A percentile compares a stretch with the other conserved stretches of the same genome.
Evolutionary conservation across 768 basidiomycete genomes (phyloP).

Genomic region (Glaciozyma martinii): DNA sequence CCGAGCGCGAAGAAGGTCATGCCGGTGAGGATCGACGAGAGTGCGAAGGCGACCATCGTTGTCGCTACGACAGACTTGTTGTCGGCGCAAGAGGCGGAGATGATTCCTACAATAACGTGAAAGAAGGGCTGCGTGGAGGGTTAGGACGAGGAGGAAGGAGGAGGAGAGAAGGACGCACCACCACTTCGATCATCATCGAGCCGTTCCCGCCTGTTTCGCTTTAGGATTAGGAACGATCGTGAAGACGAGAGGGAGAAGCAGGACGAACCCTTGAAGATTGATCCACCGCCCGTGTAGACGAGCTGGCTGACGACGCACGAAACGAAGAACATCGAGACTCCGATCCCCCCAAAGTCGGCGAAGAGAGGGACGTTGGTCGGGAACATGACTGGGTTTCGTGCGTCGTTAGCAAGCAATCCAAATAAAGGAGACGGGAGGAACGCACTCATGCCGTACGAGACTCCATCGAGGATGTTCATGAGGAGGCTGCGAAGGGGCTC

Average conservation of each 20-base stretch:
- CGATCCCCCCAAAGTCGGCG: slow-evolving; percentile 67
- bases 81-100: slow-evolving; percentile 63
- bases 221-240: too few relatives aligned
- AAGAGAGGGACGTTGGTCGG: slow-evolving; percentile 69
- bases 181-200: slow-evolving; percentile 87
- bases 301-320: slow-evolving; percentile 64
- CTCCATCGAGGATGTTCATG: slow-evolving; percentile 84
- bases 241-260: too few relatives aligned
- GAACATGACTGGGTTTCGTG: slow-evolving; percentile 59
- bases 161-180: slow-evolving; percentile 77
- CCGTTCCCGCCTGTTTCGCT: slow-evolving; percentile 60
- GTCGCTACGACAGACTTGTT: slow-evolving; percentile 75
- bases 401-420: too few relatives aligned
- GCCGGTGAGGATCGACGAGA: slow-evolving; percentile 73
- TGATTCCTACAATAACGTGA: slow-evolving; percentile 75
- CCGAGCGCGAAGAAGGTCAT: slow-evolving; percentile 22
- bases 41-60: slow-evolving; percentile 75
- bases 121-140: slow-evolving; percentile 72
- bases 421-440: slow-evolving; percentile 15
- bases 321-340: slow-evolving; percentile 61
- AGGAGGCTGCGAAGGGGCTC: slow-evolving; percentile 38
- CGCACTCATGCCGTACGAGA: slow-evolving; percentile 79
- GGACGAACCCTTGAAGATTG: slow-evolving; percentile 54
- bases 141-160: slow-evolving; percentile 69
- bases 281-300: slow-evolving; percentile 71